These are phyloP conservation scores for Dicorynia guianensis DNA, from an alignment of 306 rosid genomes.

Conservation along the genomic window DNA sequence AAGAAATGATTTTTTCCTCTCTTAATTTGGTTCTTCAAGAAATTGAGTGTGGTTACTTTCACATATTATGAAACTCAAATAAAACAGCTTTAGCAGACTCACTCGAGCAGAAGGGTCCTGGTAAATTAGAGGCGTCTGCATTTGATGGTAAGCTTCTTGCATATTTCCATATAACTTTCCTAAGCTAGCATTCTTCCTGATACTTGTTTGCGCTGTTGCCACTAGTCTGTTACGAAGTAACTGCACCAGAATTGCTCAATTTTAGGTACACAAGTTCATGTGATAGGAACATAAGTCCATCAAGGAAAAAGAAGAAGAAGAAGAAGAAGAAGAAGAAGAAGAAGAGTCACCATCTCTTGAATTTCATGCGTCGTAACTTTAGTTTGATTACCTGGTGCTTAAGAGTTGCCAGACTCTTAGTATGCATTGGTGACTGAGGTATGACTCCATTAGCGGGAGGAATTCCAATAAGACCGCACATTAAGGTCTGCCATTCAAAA, in stretches of 20 bases:
- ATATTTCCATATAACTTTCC: slow-evolving; percentile 93
- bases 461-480: slow-evolving; percentile 93
- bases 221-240: slow-evolving; percentile 88
- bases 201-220: slow-evolving; percentile 70
- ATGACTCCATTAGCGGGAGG: slow-evolving; percentile 98
- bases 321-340: too few species aligned
- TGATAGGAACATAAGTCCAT: background rate
- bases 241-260: slow-evolving; percentile 50
- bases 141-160: slow-evolving; percentile 93
- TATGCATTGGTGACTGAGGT: slow-evolving; percentile 99
- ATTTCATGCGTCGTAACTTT: background rate
- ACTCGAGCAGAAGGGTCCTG: slow-evolving; percentile 78
- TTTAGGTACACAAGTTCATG: slow-evolving; percentile 12
- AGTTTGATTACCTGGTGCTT: slow-evolving; percentile 81
- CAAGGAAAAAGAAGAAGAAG: background rate
- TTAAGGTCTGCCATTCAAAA: slow-evolving; percentile 68
- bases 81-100: slow-evolving; percentile 24
- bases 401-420: slow-evolving; percentile 96
- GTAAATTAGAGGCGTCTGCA: slow-evolving; percentile 93
- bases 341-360: background rate
- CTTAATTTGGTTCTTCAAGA: too few species aligned
- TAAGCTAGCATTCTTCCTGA: slow-evolving; percentile 84
- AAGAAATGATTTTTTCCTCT: background rate
- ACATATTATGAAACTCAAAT: background rate
- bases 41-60: background rate